phyloP scores from a whole-genome alignment of 768 basidiomycete species.

The Mycena leptocephala region DNA sequence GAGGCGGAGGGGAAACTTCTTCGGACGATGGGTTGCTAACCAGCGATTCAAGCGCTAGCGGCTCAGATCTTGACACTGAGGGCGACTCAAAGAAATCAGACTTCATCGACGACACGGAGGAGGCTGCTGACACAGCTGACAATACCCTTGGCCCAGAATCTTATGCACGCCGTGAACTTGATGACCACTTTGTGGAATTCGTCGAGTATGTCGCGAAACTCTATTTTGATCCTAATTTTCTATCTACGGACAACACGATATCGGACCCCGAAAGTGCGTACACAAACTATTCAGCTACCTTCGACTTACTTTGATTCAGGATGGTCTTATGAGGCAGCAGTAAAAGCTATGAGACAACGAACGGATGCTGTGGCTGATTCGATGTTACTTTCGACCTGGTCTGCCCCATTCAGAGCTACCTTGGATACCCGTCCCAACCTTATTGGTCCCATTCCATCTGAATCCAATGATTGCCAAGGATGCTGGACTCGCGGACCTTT shows the following conservation, averaged over 20 bases:
- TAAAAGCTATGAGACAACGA: not conserved
- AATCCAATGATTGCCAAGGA: slow-evolving; percentile 3
- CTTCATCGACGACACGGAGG: slow-evolving; percentile 11
- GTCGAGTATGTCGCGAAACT: slow-evolving; percentile 11
- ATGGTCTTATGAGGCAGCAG: not conserved
- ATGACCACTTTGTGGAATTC: not conserved
- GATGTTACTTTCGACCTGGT: slow-evolving; percentile 19
- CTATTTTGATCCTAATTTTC: not conserved
- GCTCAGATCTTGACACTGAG: too few relatives aligned
- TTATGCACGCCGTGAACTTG: not conserved
- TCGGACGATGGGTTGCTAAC: too few relatives aligned
- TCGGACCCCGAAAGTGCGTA: slow-evolving; percentile 4
- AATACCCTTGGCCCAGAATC: not conserved
- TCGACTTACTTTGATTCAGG: not conserved
- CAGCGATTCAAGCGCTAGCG: too few relatives aligned
- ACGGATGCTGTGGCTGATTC: not conserved
- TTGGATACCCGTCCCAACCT: slow-evolving; percentile 23
- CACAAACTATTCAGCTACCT: not conserved
- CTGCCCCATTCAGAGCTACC: slow-evolving; percentile 19
- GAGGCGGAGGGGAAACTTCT: too few relatives aligned
- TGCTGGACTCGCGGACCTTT: slow-evolving; percentile 19
- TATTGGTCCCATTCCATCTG: not conserved
- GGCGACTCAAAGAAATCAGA: too few relatives aligned
- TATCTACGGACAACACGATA: not conserved
- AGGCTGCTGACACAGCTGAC: not conserved